Percentiles rank a stretch among this genome's conserved stretches.
Conservation (phyloP, 352 stramenopile genomes). For the Globisporangium nodosum region DNA sequence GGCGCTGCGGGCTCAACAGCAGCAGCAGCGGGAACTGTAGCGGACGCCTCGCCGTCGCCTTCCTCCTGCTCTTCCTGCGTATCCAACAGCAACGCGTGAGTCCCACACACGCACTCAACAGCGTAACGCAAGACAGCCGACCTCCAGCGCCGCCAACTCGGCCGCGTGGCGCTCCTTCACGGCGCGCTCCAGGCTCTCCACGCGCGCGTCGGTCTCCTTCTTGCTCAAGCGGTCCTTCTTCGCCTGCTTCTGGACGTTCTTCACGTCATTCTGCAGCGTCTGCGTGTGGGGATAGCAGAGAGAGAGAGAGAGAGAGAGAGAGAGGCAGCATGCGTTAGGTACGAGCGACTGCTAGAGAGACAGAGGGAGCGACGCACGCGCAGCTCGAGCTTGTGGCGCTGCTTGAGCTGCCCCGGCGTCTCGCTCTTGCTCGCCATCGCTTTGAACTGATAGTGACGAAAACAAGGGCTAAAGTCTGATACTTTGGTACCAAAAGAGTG, state of each 20-base stretch:
- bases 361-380: conserved; percentile 32
- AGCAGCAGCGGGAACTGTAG: background rate
- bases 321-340: no score
- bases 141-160: conserved; percentile 38
- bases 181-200: conserved; percentile 52
- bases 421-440: conserved; percentile 50
- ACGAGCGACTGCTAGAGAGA: background rate
- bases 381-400: conserved; percentile 84
- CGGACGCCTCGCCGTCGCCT: background rate
- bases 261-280: conserved; percentile 74
- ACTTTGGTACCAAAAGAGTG: background rate
- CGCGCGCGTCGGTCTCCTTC: conserved; percentile 57
- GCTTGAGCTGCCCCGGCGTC: conserved; percentile 76
- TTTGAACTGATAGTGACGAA: background rate
- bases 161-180: conserved; percentile 48
- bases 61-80: conserved; percentile 10
- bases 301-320: background rate
- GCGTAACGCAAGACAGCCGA: background rate
- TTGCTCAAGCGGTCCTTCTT: conserved; percentile 82
- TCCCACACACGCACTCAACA: background rate
- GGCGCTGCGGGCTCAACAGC: conserved; percentile 4
- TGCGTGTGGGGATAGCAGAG: conserved; percentile 11
- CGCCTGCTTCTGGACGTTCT: conserved; percentile 79
- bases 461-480: background rate
- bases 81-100: background rate